phyloP scores from a whole-genome alignment of 169 alveolate genomes.

The Condylostoma magnum region DNA sequence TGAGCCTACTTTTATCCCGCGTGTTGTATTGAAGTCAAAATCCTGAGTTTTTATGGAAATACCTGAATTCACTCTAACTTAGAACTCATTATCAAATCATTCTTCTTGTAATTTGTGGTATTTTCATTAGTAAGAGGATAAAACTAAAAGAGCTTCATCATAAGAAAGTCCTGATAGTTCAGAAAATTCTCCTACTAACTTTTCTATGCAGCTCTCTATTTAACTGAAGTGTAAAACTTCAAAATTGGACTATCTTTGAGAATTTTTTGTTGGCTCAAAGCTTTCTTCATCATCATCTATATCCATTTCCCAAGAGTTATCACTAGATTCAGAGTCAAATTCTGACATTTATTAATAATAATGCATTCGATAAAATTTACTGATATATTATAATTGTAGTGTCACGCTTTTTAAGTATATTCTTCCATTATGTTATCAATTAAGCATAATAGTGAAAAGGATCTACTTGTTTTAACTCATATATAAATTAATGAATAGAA shows the following conservation, averaged over 20 bases:
- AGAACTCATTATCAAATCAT: slow-evolving; percentile 57
- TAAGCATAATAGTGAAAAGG: too few relatives aligned
- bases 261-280: neutral
- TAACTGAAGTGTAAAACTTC: neutral
- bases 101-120: slow-evolving; percentile 53
- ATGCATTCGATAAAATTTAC: too few relatives aligned
- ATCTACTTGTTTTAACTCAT: too few relatives aligned
- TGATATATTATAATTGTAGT: too few relatives aligned
- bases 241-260: slow-evolving; percentile 19
- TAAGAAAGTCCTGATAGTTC: slow-evolving; percentile 47
- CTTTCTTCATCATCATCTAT: slow-evolving; percentile 14
- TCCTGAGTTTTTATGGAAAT: slow-evolving; percentile 16
- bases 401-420: too few relatives aligned
- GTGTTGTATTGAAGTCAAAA: slow-evolving; percentile 9
- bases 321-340: too few relatives aligned
- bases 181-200: slow-evolving; percentile 38
- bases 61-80: slow-evolving; percentile 47
- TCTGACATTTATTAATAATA: slow-evolving; percentile 20
- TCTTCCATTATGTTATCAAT: too few relatives aligned
- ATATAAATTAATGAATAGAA: too few relatives aligned
- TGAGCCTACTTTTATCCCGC: slow-evolving; percentile 33
- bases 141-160: slow-evolving; percentile 55
- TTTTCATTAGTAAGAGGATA: slow-evolving; percentile 68
- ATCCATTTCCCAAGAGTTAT: slow-evolving; percentile 25
- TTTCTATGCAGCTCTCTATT: slow-evolving; percentile 18